phyloP scores from a whole-genome alignment of 2,329 filamentous ascomycete genomes.

The Fusarium marasasianum region DNA sequence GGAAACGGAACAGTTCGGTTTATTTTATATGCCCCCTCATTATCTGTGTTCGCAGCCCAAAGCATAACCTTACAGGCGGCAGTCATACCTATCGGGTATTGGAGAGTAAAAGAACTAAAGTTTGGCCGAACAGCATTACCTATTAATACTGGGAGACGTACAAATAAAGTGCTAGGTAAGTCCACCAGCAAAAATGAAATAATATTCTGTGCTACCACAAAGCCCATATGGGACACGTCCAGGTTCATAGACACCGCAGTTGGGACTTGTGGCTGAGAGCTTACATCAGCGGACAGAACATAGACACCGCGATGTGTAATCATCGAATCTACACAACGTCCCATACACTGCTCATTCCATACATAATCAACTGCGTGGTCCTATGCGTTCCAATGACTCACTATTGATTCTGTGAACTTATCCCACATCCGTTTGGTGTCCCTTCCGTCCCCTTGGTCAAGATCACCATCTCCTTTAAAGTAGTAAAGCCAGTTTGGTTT shows the following conservation, averaged over 20 bases:
- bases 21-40: neutral
- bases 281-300: no score
- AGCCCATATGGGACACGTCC: neutral
- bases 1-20: accelerated
- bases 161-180: neutral
- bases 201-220: no score
- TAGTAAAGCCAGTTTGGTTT: neutral
- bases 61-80: no score
- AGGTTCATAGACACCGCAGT: neutral
- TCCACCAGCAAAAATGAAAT: neutral
- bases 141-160: neutral
- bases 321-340: accelerated
- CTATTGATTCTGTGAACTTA: neutral
- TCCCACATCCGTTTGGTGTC: neutral
- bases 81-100: no score
- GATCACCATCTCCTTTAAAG: neutral
- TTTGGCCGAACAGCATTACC: neutral
- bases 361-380: neutral
- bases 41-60: no score
- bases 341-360: neutral
- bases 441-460: neutral
- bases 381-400: neutral
- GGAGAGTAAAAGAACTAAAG: accelerated
- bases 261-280: no score
- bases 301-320: no score